Base-by-base conservation (phyloP, 1,284 basidiomycete species). In the Ganoderma sinense region DNA sequence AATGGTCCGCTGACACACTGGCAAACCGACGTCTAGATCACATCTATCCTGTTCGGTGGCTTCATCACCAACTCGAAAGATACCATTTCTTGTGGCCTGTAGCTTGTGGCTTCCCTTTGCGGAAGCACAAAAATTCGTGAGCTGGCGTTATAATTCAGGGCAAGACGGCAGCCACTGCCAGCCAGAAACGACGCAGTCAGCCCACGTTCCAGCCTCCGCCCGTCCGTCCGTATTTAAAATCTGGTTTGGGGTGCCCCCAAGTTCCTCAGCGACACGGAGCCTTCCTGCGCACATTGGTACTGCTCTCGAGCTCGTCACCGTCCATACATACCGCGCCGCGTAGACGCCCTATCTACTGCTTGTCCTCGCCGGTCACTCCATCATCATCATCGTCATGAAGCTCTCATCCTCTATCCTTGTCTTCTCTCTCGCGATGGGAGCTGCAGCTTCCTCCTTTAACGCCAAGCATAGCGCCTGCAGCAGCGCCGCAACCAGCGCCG, bases 401-500 rank as follows among this genome's bases (percentile, higher is more conserved):
- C 71, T 74, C 73, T 73, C 73, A n/a, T 45, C 61, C 33, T 69
- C 56, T 6, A 10, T 70, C 33, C 55, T 65, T 51, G 61, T 66
- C 55, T 14, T 73, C 55, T 20, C 73, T 41, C 62, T 86, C 55
- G 74, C 82, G 29, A 75, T 88, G 62, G 79, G 79, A 29, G 67
- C 73, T 20, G 78, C 79, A 41, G 84, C 84, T 16, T 80, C 78
- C 64, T 84, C 83, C 10, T 75, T 78, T 65, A 76, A 78, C n/a
- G n/a, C n/a, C n/a, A n/a, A n/a, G n/a, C n/a, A n/a, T n/a, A n/a
- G n/a, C n/a, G n/a, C n/a, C n/a, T n/a, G n/a, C n/a, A n/a, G n/a
- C n/a, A n/a, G n/a, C n/a, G n/a, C n/a, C n/a, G n/a, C n/a, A n/a
- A n/a, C n/a, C n/a, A 62, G 73, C 63, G 84, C 56, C 48, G 43